Base-by-base conservation (phyloP, 1,284 basidiomycete genomes). In the Sanghuangporus weigelae region DNA sequence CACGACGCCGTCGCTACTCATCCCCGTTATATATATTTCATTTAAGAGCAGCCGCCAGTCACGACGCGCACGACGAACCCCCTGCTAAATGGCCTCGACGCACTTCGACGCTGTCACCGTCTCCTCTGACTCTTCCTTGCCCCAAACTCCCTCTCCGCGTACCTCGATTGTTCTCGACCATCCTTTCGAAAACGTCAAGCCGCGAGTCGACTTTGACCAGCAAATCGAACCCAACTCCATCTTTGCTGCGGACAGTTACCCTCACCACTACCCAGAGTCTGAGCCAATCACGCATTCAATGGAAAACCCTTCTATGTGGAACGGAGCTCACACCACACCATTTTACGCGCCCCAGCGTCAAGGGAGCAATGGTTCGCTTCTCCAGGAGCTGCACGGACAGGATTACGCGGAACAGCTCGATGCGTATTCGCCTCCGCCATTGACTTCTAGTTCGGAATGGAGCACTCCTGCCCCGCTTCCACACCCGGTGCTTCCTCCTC, bases 111-210 rank as follows among this genome's bases (percentile, higher is more conserved):
- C 78, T 19, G 87, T 86, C 75, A 77, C 82, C 66, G 79, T 84
- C 68, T 84, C 84, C 77, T 82, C 82, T 57, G 82, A 85, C 76
- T 79, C 82, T 57, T 83, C 86, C 65, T 81, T 86, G 2, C 88
- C 87, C 5, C 82, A 87, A 63, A 90, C 88, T 0, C 88, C 88
- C 1, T 88, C 87, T 1, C 87, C 88, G 4, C 78, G 75, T 66
- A 72, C 72, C 55, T 73, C 74, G 65, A 62, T 74, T 65, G 70
- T 67, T 58, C 73, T 75, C 49, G 69, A 79, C 67, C 71, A 75
- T 64, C 71, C 69, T 65, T 76, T 78, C 66, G 77, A 74, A 64
- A 65, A 75, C 72, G 75, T 77, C 74, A 75, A 77, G 69, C 68
- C 73, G 57, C 62, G 72, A 64, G 67, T 78, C 67, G 77, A 79